These are phyloP conservation scores for Suillus variegatus DNA, from an alignment of 768 basidiomycete genomes.

Conservation along the genomic window DNA sequence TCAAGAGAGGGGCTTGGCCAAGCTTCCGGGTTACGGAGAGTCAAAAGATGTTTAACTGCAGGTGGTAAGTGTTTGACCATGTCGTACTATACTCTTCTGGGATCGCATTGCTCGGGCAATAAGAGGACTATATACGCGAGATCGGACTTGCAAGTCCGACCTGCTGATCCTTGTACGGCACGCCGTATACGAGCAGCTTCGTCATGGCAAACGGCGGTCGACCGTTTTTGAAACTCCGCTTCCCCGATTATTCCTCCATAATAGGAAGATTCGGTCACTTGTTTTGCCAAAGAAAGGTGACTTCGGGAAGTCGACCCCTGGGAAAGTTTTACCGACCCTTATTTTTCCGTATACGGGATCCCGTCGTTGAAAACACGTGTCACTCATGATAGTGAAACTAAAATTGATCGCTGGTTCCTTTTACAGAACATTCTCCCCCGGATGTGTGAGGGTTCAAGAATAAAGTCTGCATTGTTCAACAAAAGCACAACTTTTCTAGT, in stretches of 20 bases:
- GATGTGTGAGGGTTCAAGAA: too few relatives aligned
- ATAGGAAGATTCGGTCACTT: too few relatives aligned
- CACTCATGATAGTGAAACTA: background rate
- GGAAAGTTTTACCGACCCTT: too few relatives aligned
- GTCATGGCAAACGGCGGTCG: too few relatives aligned
- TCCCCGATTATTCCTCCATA: too few relatives aligned
- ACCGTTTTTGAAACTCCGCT: too few relatives aligned
- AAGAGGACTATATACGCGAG: background rate
- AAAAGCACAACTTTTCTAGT: constrained; percentile 10
- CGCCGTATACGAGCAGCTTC: background rate
- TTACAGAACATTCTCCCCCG: background rate
- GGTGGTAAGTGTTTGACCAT: constrained; percentile 56
- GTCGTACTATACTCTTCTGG: background rate
- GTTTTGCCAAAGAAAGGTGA: too few relatives aligned
- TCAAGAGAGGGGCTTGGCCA: constrained; percentile 56
- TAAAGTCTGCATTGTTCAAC: constrained; percentile 22
- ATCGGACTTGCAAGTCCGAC: constrained; percentile 3
- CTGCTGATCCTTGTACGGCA: constrained; percentile 4
- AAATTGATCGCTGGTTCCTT: background rate
- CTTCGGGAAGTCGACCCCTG: too few relatives aligned
- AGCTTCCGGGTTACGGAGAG: constrained; percentile 63
- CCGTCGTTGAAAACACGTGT: background rate
- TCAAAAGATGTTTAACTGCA: constrained; percentile 70
- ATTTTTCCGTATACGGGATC: background rate
- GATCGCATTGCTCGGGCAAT: background rate